phyloP scores from a whole-genome alignment of 176 grass and related monocot genomes.

The Cocos nucifera region DNA sequence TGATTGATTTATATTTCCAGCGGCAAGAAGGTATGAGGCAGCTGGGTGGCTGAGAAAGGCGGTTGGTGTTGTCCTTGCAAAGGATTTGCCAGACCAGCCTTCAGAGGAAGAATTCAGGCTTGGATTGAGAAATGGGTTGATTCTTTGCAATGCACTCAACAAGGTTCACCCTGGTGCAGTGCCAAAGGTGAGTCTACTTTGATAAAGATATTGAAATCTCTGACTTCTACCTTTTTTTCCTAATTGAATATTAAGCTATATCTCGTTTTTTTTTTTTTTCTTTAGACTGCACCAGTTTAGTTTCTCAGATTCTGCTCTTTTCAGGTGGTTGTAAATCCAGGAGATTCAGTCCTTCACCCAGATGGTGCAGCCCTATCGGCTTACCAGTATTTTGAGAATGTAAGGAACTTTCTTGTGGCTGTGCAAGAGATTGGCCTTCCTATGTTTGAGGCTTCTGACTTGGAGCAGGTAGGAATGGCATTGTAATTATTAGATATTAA shows the following conservation, averaged over 20 bases:
- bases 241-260: slow-evolving; percentile 2
- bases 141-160: slow-evolving; percentile 96
- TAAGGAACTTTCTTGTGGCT: slow-evolving; percentile 92
- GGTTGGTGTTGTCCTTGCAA: slow-evolving; percentile 65
- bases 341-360: slow-evolving; percentile 70
- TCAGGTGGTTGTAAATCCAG: slow-evolving; percentile 88
- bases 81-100: slow-evolving; percentile 79
- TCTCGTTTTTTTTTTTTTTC: neutral
- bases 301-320: slow-evolving; percentile 7
- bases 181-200: slow-evolving; percentile 45
- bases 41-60: slow-evolving; percentile 78
- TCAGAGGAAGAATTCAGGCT: slow-evolving; percentile 95
- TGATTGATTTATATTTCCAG: slow-evolving; percentile 29
- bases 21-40: slow-evolving; percentile 77
- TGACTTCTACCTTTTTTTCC: slow-evolving; percentile 4
- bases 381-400: slow-evolving; percentile 99
- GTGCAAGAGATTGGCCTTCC: slow-evolving; percentile 82
- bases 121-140: slow-evolving; percentile 83
- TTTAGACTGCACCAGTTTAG: neutral
- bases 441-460: slow-evolving; percentile 89
- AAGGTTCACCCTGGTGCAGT: slow-evolving; percentile 84
- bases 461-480: slow-evolving; percentile 63
- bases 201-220: neutral
- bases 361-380: slow-evolving; percentile 96
- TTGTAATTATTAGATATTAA: neutral